These are phyloP conservation scores for Trichoderma koningii DNA, from an alignment of 2,329 filamentous ascomycete species.

Conservation along the genomic window DNA sequence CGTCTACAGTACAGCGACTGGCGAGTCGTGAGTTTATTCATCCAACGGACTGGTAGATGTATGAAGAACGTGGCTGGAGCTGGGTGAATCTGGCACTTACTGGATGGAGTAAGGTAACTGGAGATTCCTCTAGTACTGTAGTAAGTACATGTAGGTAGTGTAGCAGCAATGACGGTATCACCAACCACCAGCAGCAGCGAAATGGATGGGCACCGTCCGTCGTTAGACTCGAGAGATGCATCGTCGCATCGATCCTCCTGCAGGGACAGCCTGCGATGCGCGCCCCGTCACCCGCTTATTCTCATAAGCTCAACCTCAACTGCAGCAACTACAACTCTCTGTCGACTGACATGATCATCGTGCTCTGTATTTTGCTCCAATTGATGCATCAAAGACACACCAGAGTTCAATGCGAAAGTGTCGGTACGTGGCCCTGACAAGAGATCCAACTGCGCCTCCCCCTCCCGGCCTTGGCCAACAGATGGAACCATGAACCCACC, in stretches of 20 bases:
- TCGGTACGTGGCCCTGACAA: neutral
- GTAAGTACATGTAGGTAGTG: no score
- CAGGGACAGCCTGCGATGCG: no score
- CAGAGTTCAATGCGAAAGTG: neutral
- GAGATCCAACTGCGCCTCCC: neutral
- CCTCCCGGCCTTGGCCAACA: neutral
- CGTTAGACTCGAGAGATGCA: no score
- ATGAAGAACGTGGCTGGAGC: no score
- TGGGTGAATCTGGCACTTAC: neutral
- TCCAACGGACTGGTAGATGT: neutral
- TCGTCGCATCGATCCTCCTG: no score
- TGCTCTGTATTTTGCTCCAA: neutral
- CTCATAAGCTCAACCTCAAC: no score
- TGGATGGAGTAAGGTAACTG: neutral
- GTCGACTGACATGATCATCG: neutral
- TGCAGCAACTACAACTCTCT: neutral
- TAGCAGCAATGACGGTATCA: no score
- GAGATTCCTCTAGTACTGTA: no score
- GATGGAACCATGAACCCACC: neutral
- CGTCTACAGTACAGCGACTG: neutral
- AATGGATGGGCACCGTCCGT: no score
- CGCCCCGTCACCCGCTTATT: no score
- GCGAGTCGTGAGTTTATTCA: slow-evolving; percentile 7
- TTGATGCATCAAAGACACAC: neutral
- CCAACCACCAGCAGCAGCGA: neutral